Evolutionary conservation across 306 rosid species (phyloP), one percentile per base, ranked within the genome.

Genomic region (Castanea sativa): DNA sequence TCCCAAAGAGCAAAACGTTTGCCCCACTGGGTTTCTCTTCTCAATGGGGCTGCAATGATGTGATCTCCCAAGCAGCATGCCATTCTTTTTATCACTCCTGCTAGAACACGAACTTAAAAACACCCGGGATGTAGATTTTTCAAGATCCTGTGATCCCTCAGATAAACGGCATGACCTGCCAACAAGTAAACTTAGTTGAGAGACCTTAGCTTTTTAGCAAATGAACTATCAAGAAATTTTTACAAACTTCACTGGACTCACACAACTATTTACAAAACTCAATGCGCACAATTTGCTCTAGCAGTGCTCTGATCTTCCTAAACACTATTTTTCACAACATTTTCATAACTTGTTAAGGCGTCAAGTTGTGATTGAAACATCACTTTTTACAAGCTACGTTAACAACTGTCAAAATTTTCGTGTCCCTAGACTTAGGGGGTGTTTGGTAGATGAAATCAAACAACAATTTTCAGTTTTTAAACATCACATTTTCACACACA

Each of bases 141-240:
- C 80, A 60, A 5, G 60, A 76, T 53, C 59, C 23, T 14, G 76
- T 53, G 63, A 51, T 56, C 55, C 55, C 45, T 71, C 49, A 9
- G 78, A 80, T 43, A 79, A 81, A 60, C 60, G 79, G 80, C 83
- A 82, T 35, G 86, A 65, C 89, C 97, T 90, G 87, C 41, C 23
- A 85, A 27, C 30, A 49, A 71, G 78, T 18, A 69, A 63, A 41
- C 59, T 20, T 5, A 20, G 68, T 78, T 32, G 20, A 58, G 20
- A 58, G 43, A 49, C 21, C 65, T 25, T 64, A 59, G 29, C 64
- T 73, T 64, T 64, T 14, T 49, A 75, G 38, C n/a, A 55, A 45
- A 58, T 13, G 60, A 52, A 57, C 56, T 32, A 38, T 38, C 45
- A 21, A 69, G 32, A 60, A 67, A 45, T 10, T 33, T 13, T 4